These are phyloP conservation scores for Viola odorata DNA, from an alignment of 345 rosid genomes.

Conservation along the genomic window DNA sequence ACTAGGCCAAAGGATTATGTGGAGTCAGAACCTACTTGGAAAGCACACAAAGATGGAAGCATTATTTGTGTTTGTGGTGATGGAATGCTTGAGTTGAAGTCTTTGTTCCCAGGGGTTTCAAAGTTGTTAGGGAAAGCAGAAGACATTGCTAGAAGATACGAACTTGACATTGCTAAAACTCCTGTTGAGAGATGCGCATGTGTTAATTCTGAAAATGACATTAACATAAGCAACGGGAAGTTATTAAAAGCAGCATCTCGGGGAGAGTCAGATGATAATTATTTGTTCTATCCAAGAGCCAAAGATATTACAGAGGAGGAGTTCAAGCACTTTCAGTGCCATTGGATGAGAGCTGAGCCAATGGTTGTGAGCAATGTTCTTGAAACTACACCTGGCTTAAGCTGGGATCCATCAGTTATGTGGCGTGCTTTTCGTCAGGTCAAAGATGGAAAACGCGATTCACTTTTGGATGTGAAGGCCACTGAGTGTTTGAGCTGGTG, in stretches of 20 bases:
- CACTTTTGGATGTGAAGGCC: conserved; percentile 31
- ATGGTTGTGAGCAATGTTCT: conserved; percentile 70
- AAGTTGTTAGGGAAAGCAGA: conserved; percentile 36
- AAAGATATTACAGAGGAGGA: conserved; percentile 52
- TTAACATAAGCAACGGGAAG: conserved; percentile 19
- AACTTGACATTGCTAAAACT: not conserved
- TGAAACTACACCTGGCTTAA: conserved; percentile 41
- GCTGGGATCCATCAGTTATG: conserved; percentile 86
- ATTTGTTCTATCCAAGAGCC: conserved; percentile 48
- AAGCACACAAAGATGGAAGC: conserved; percentile 42
- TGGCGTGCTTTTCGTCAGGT: too few species aligned
- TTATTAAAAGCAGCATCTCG: conserved; percentile 54
- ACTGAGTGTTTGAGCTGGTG: conserved; percentile 62
- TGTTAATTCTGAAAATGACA: conserved; percentile 28
- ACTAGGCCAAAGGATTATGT: conserved; percentile 3
- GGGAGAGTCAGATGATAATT: conserved; percentile 42
- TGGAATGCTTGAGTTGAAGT: conserved; percentile 32
- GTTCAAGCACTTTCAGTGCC: conserved; percentile 86
- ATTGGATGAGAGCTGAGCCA: conserved; percentile 92
- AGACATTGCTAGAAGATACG: conserved; percentile 11
- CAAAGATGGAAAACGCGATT: conserved; percentile 33
- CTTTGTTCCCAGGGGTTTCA: conserved; percentile 36
- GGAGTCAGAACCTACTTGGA: conserved; percentile 30
- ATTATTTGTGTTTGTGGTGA: conserved; percentile 56
- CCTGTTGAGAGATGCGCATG: conserved; percentile 33